Base-by-base conservation (phyloP, 768 basidiomycete genomes). In the Leccinum imitatum region DNA sequence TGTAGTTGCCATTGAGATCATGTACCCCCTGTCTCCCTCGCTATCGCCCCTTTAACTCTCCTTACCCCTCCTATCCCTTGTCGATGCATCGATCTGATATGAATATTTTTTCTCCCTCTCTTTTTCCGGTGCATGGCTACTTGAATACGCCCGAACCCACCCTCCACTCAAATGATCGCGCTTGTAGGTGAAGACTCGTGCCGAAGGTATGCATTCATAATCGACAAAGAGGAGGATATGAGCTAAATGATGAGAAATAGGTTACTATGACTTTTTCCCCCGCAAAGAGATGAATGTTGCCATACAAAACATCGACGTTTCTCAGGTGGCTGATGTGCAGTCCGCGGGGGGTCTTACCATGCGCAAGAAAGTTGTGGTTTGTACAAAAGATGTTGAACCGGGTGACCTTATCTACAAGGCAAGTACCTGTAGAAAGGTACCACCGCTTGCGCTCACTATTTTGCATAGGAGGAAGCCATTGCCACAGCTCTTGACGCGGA, bases 321-420 rank as follows among this genome's bases (percentile, higher is more conserved):
- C 69, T 33, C 66, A 66, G 15, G 64, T 65, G 17, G 44, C 50
- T 39, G 67, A 51, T 30, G 51, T 13, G 17, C 65, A 68, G 63
- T 39, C 63, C 14, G 46, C 53, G 3, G 55, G 57, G 2, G 53
- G 57, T 46, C 54, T 56, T 2, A 72, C 68, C 68, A 72, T 54
- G 63, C 78, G 66, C 47, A 82, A 81, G 54, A 85, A 83, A 67
- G 76, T 84, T 25, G 74, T 92, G 35, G 78, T 91, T 35, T 84
- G 84, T 31, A 81, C 77, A 59, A 86, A 87, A 70, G 87, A 91
- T 65, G 80, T 93, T 59, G 73, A 80, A 53, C 80, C 80, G 3
- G 91, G 90, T 51, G 89, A 93, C 59, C 76, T 84, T 50, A 90
- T 94, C 54, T 94, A 92, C 76, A 87, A 82, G 80, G 91, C 86